Evolutionary conservation across 148 eudicot genomes (phyloP), one percentile per base, ranked within the genome.

Genomic region (Chenopodium formosanum): DNA sequence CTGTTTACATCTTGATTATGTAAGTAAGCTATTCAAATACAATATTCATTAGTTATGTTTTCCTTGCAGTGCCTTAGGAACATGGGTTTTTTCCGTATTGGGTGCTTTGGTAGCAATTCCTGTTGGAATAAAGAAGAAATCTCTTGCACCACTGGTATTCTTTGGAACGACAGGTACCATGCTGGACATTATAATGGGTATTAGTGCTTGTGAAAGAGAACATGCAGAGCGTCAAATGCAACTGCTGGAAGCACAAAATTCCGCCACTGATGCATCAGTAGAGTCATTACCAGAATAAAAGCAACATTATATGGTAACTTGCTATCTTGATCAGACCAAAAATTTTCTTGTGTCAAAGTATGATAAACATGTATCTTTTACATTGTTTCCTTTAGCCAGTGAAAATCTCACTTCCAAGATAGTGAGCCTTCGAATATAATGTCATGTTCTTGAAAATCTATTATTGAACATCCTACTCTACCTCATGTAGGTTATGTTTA

Each of bases 101-200:
- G 99, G 99, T 78, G 99, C 99, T 85, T 83, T 95, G 90, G 80
- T 92, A 46, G 97, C 99, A 1, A 95, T 95, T 72, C 99, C 99
- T 17, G 94, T 95, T 25, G 97, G 97, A 48, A 93, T 93, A 79
- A 95, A 85, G 85, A 89, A 86, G 69, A 93, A 93, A 84, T 95
- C 97, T 2, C 78, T 95, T 86, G 97, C 92, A 5, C 99, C 99
- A 53, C 97, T 95, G 5, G 97, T 95, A 47, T 95, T 95, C 91
- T 93, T 93, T 34, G 99, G 99, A 29, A 95, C 99, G 22, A 95
- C 97, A 14, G 97, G 99, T 72, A 95, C 99, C 47, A 95, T 95
- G 99, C 91, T 95, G 8, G 97, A 95, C 81, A 95, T 95, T n/a
- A 90, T 95, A 44, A 88, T 95, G 90, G 99, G 97, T 37, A 95